Evolutionary conservation across 78 protist genomes (phyloP), one percentile per base, ranked within the genome.

Genomic region (Monocercomonoides exilis): DNA sequence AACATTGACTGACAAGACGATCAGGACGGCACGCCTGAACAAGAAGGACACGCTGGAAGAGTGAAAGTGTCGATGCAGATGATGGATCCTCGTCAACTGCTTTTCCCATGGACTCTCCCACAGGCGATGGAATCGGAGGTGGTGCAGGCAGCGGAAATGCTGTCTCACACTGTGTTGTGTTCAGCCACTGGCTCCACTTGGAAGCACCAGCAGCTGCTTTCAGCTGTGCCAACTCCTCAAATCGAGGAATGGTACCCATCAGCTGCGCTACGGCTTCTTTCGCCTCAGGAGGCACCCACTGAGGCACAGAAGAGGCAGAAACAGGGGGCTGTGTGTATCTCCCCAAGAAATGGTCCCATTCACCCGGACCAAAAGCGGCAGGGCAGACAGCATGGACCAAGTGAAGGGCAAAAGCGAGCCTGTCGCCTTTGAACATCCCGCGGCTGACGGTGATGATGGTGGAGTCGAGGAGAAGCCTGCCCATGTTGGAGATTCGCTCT

Each of bases 371-470:
- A n/a, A n/a, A 54, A 32, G 0, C 2, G 32, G 64, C 82, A 6
- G 91, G 85, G 70, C 0, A 6, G 43, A 91, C 45, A 38, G 85
- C 81, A 54, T 84, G 94, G 6, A 45, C 79, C 3, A 94, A 21
- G 84, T 94, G 93, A 77, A 92, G 41, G 11, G 79, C 93, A 41
- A 88, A 92, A 45, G 86, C 77, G 35, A 89, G 54, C n/a, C 95
- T 85, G 64, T 94, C 95, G 33, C n/a, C 89, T 89, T 94, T 92
- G 93, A 94, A 90, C 45, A 92, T 85, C 77, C 93, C 88, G 21
- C 91, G 91, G 32, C 89, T 34, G 41, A 91, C 91, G 32, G 70
- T 80, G 36, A 70, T 44, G 87, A 81, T 44, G 33, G 85, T 88
- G 43, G 2, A 45, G 6, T 0, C 32, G 77, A 35, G 80, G 44